Conservation (phyloP, 768 basidiomycete species). For the Xerocomus spinulosus region DNA sequence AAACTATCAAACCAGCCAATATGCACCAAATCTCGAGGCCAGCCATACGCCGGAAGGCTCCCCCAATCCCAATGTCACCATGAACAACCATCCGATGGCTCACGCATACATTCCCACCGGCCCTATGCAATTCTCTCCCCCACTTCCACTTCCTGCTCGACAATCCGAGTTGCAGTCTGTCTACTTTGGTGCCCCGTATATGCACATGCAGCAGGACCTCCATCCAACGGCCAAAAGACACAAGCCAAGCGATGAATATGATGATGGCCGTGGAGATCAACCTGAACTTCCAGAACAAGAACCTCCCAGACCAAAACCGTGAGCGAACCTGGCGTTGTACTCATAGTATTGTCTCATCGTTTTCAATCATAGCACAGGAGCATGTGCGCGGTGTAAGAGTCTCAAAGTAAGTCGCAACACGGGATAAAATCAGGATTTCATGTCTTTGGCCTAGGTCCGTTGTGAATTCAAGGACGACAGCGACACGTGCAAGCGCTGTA, state of each 20-base stretch:
- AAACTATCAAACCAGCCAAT: conserved; percentile 15
- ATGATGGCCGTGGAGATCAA: conserved; percentile 13
- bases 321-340: conserved; percentile 1
- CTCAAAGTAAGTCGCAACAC: conserved; percentile 36
- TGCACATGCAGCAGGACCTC: conserved; percentile 2
- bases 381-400: conserved; percentile 67
- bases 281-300: conserved; percentile 22
- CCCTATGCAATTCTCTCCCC: conserved; percentile 30
- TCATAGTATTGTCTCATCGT: not conserved
- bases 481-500: conserved; percentile 73
- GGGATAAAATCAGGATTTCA: not conserved
- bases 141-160: conserved; percentile 27
- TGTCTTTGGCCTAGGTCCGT: conserved; percentile 47
- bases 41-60: conserved; percentile 12
- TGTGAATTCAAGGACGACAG: conserved; percentile 72
- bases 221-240: conserved; percentile 14
- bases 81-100: conserved; percentile 4
- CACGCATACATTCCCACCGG: conserved; percentile 19
- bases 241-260: conserved; percentile 19
- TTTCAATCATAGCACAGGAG: conserved; percentile 40
- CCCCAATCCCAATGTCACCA: conserved; percentile 2
- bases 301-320: conserved; percentile 21
- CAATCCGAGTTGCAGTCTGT: conserved; percentile 28
- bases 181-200: conserved; percentile 13
- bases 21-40: conserved; percentile 1